Conservation (phyloP, 31 red algal species). For the Porphyra umbilicalis region DNA sequence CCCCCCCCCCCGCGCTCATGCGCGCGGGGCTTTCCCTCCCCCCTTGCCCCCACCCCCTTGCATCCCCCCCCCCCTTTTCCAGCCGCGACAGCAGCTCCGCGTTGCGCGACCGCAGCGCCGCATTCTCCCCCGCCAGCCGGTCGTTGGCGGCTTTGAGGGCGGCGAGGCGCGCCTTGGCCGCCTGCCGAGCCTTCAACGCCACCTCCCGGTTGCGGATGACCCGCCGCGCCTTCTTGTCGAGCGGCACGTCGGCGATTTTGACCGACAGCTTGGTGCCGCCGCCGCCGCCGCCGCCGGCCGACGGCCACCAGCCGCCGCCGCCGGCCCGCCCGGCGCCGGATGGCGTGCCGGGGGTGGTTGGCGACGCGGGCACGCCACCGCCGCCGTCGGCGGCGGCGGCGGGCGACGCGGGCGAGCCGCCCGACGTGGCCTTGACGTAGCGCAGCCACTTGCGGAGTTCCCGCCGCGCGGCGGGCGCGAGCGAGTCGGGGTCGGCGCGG, state of each 20-base stretch:
- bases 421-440: not conserved
- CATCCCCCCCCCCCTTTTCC: too few relatives aligned
- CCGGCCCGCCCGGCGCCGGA: not conserved
- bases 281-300: not conserved
- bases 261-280: not conserved
- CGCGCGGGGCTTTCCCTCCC: too few relatives aligned
- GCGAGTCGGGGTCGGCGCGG: not conserved
- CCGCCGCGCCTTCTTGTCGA: slow-evolving; percentile 26
- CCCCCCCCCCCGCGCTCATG: not conserved
- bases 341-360: not conserved
- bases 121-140: not conserved
- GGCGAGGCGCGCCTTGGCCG: slow-evolving; percentile 22
- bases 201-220: slow-evolving; percentile 73
- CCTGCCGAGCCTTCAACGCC: slow-evolving; percentile 37
- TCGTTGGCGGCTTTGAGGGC: not conserved
- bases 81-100: not conserved
- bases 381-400: not conserved
- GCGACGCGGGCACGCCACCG: not conserved
- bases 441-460: not conserved
- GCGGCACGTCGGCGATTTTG: not conserved
- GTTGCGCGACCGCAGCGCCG: not conserved
- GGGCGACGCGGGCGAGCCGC: not conserved
- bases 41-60: too few relatives aligned
- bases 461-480: not conserved
- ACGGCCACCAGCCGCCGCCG: not conserved